phyloP scores from a whole-genome alignment of 1,139 yeast species.

The Magnusiomyces paraingens region DNA sequence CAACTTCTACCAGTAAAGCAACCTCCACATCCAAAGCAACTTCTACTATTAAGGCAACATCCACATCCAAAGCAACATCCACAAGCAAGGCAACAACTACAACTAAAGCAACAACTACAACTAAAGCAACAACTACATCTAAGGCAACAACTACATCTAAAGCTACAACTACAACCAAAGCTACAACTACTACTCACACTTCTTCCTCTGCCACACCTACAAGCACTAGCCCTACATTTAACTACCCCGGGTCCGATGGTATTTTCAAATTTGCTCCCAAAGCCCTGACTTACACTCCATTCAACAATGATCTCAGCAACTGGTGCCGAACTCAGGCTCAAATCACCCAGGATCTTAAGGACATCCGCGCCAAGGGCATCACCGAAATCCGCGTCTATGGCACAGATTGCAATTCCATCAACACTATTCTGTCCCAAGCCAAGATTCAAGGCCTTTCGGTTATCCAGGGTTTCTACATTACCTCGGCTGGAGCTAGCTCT shows the following conservation, averaged over 20 bases:
- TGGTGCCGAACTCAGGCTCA: neutral
- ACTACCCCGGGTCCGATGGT: neutral
- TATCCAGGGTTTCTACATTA: constrained; percentile 85
- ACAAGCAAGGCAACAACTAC: no score
- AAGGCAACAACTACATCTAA: no score
- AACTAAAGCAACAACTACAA: no score
- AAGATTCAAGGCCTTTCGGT: constrained; percentile 55
- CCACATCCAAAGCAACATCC: no score
- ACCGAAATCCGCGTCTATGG: constrained; percentile 69
- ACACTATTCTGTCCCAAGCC: constrained; percentile 59
- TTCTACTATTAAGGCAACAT: no score
- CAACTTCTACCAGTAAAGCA: no score
- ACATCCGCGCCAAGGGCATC: constrained; percentile 46
- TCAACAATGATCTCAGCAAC: neutral
- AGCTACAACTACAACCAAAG: no score
- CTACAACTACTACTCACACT: no score
- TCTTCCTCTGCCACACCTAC: no score
- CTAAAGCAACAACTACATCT: no score
- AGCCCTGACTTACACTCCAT: neutral
- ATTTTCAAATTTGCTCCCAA: neutral
- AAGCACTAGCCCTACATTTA: no score
- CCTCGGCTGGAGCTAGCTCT: constrained; percentile 53
- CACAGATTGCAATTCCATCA: constrained; percentile 70
- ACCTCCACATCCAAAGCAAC: no score
- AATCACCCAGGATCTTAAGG: neutral